Conservation (phyloP, 208 protist genomes). For the Leishmania gerbilli region DNA sequence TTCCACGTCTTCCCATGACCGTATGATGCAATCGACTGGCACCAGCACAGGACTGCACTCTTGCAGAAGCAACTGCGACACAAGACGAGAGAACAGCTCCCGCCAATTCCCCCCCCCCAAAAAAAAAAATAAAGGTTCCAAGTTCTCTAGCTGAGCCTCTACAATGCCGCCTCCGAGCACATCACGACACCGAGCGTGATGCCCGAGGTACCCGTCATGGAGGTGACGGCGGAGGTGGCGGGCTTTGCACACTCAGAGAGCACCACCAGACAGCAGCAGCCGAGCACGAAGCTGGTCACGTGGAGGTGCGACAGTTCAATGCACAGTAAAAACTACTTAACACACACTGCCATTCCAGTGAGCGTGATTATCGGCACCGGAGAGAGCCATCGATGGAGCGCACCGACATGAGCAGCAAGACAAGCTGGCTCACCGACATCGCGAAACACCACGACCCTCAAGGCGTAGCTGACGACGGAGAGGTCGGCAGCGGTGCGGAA, state of each 20-base stretch:
- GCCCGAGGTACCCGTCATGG: conserved; percentile 32
- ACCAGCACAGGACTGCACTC: background rate
- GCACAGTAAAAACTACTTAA: conserved; percentile 20
- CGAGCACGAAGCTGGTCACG: conserved; percentile 16
- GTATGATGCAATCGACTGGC: background rate
- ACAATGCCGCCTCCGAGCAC: background rate
- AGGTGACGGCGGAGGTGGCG: conserved; percentile 35
- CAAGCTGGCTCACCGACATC: conserved; percentile 35
- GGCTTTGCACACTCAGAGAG: conserved; percentile 33
- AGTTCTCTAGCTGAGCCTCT: background rate
- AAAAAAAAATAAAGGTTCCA: background rate
- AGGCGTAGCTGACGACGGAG: conserved; percentile 37
- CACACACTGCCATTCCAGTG: conserved; percentile 18
- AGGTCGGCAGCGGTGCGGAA: conserved; percentile 39
- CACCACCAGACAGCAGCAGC: conserved; percentile 24
- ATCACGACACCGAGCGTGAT: conserved; percentile 31
- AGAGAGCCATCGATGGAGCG: conserved; percentile 25
- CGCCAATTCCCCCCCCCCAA: background rate
- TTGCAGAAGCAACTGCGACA: background rate
- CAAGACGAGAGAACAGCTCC: background rate
- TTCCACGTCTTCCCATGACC: background rate
- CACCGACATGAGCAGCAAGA: conserved; percentile 34
- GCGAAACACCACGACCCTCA: conserved; percentile 28
- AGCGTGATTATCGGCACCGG: conserved; percentile 28
- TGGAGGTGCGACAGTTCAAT: conserved; percentile 33